phyloP scores from a whole-genome alignment of 2,329 filamentous ascomycete species.

The Sclerotinia borealis region DNA sequence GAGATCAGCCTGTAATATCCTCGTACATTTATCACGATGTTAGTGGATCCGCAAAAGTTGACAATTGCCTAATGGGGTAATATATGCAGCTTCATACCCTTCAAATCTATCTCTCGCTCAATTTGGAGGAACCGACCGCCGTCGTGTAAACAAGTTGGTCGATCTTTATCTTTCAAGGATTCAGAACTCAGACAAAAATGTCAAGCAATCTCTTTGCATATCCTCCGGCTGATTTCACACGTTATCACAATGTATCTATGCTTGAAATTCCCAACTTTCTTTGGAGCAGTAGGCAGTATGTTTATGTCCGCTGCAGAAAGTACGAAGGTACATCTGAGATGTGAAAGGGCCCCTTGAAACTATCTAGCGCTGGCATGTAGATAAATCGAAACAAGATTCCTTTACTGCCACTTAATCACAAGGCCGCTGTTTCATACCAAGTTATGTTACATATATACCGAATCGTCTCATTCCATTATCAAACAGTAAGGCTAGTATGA shows the following conservation, averaged over 20 bases:
- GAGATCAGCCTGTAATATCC: slow-evolving; percentile 12
- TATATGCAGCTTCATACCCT: slow-evolving; percentile 1
- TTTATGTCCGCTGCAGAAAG: background rate
- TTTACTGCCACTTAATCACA: background rate
- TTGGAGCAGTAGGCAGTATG: background rate
- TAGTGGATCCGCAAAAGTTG: slow-evolving; percentile 1
- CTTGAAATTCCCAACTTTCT: background rate
- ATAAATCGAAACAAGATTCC: background rate
- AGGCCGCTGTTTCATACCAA: background rate
- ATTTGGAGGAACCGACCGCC: slow-evolving; percentile 1
- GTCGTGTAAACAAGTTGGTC: background rate
- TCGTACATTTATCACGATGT: slow-evolving; percentile 1
- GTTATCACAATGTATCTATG: background rate
- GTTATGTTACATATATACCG: background rate
- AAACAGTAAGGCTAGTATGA: background rate
- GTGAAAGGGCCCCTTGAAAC: background rate
- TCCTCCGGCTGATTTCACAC: background rate
- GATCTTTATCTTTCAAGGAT: background rate
- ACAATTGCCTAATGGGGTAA: slow-evolving; percentile 5
- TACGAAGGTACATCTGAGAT: background rate
- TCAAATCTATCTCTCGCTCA: slow-evolving; percentile 4
- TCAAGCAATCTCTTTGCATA: background rate
- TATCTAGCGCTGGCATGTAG: background rate
- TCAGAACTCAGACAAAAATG: background rate
- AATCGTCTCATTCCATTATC: background rate